phyloP scores from a whole-genome alignment of 768 basidiomycete genomes.

The Mycena rebaudengoi region DNA sequence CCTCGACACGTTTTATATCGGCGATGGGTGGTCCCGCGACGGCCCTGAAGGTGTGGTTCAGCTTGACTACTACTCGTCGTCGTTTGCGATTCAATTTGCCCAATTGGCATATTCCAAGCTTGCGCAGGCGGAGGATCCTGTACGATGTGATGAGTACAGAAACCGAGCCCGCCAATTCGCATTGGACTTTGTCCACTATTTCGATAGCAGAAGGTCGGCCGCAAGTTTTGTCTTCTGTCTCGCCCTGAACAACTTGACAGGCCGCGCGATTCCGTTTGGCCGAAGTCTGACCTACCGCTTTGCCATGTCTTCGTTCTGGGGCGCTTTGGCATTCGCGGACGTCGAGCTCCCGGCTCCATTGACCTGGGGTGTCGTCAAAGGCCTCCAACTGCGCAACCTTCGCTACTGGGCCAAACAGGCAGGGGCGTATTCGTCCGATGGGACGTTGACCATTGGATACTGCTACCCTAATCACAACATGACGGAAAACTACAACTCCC shows the following conservation, averaged over 20 bases:
- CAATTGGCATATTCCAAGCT: constrained; percentile 78
- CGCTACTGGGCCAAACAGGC: constrained; percentile 76
- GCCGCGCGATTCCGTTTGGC: constrained; percentile 79
- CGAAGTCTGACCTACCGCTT: constrained; percentile 81
- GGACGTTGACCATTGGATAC: constrained; percentile 77
- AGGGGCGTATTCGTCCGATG: constrained; percentile 67
- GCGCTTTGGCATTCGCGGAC: constrained; percentile 76
- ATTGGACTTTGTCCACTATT: constrained; percentile 78
- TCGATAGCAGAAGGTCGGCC: constrained; percentile 71
- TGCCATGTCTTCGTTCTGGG: constrained; percentile 86
- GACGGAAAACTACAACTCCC: constrained; percentile 83
- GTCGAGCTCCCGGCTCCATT: constrained; percentile 73
- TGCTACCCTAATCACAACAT: constrained; percentile 78
- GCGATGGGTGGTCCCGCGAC: constrained; percentile 80
- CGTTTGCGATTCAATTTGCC: constrained; percentile 81
- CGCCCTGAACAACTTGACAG: constrained; percentile 39
- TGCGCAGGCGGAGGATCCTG: constrained; percentile 66
- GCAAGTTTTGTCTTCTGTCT: neutral
- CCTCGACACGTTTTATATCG: constrained; percentile 82
- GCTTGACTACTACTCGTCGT: constrained; percentile 81
- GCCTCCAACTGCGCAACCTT: constrained; percentile 74
- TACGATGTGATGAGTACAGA: constrained; percentile 69
- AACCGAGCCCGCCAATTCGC: constrained; percentile 71
- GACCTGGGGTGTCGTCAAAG: constrained; percentile 80
- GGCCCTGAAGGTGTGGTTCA: constrained; percentile 82